Percentiles rank a stretch among this genome's conserved stretches.
phyloP scores from a whole-genome alignment of 2,329 filamentous ascomycete genomes.

The Zasmidium citrigriseum region DNA sequence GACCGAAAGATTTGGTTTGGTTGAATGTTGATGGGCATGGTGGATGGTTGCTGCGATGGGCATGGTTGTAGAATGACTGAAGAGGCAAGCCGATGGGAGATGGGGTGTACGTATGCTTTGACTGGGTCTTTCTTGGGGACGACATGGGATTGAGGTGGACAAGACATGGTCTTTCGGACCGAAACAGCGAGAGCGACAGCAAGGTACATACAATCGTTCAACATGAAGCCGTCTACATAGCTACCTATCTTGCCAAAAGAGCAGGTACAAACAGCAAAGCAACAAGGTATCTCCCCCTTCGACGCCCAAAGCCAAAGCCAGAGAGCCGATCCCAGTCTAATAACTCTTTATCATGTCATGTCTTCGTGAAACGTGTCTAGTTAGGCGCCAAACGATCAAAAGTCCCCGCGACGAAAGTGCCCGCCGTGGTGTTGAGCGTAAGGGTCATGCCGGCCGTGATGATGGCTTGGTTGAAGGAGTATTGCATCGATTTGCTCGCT shows the following conservation, averaged over 20 bases:
- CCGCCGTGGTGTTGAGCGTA: neutral
- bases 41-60: no score
- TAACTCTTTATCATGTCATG: neutral
- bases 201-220: no score
- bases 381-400: neutral
- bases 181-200: neutral
- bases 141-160: neutral
- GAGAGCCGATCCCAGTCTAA: neutral
- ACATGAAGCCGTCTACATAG: no score
- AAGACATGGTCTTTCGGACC: neutral
- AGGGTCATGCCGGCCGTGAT: constrained; percentile 9
- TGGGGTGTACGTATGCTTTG: no score
- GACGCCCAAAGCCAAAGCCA: no score
- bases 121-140: no score
- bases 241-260: no score
- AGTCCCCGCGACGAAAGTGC: neutral
- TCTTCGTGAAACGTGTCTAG: neutral
- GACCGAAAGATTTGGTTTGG: no score
- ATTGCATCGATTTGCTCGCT: constrained; percentile 12
- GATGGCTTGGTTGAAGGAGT: constrained; percentile 13
- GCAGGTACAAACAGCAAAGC: no score
- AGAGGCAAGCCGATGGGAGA: neutral
- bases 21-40: no score
- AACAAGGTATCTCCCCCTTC: no score
- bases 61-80: no score